Percentiles rank a stretch among this genome's conserved stretches.
These are phyloP conservation scores for Colletotrichum nymphaeae DNA, from an alignment of 2,329 filamentous ascomycete genomes.

Conservation along the genomic window DNA sequence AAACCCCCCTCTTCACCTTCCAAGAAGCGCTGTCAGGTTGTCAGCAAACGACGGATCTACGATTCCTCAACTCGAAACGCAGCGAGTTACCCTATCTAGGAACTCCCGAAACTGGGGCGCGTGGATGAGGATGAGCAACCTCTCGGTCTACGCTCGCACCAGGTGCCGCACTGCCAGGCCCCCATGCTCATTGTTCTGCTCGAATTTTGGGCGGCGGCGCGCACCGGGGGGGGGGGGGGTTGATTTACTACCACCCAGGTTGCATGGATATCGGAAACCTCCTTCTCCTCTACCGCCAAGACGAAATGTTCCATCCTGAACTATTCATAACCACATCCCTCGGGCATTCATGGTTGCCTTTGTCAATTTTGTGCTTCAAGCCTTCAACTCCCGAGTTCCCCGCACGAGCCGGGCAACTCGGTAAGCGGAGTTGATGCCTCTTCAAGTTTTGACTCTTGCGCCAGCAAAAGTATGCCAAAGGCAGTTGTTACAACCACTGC, in stretches of 20 bases:
- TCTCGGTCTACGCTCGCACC: neutral
- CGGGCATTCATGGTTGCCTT: neutral
- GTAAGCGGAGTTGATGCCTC: neutral
- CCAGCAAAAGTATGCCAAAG: neutral
- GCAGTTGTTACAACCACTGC: neutral
- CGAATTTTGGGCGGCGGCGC: neutral
- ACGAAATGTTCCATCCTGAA: neutral
- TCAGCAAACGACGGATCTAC: slow-evolving; percentile 12
- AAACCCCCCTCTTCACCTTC: neutral
- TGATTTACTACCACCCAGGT: neutral
- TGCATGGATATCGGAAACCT: neutral
- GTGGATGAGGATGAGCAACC: neutral
- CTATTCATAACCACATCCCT: neutral
- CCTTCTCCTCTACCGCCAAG: neutral
- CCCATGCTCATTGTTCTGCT: neutral
- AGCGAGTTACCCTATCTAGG: slow-evolving; percentile 3
- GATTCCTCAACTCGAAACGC: slow-evolving; percentile 33
- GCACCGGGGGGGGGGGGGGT: neutral
- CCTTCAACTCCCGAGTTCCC: neutral
- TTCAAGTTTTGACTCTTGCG: neutral
- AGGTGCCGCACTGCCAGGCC: neutral
- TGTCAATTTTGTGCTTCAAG: neutral
- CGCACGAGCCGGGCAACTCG: neutral
- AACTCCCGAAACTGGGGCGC: slow-evolving; percentile 19
- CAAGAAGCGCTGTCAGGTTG: slow-evolving; percentile 1